Evolutionary conservation across 768 basidiomycete genomes (phyloP), one percentile per base, ranked within the genome.

Genomic region (Kwoniella dejecticola): DNA sequence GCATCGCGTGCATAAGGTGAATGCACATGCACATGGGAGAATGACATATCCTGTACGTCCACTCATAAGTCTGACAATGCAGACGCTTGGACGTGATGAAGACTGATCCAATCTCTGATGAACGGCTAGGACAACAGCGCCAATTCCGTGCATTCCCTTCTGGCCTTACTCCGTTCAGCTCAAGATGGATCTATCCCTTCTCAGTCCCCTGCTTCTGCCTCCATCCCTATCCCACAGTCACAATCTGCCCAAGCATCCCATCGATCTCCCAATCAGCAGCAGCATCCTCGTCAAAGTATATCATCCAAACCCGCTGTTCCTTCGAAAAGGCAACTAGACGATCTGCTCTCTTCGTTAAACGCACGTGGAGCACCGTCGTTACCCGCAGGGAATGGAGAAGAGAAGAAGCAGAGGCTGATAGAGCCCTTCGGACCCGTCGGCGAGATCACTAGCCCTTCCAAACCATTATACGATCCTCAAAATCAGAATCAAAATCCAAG

Each of bases 341-440:
- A 72, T 38, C 65, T 75, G 11, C 58, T 75, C 17, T 29, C 63
- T 13, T 71, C 70, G 13, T 62, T 75, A n/a, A 64, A 68, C 45
- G 40, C 57, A 13, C 33, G 33, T 36, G 44, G 52, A 40, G 63
- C 46, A 6, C 31, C 29, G 33, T 31, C 30, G 52, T 10, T 40
- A 24, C 46, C 19, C 24, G 8, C 41, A 19, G 41, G 27, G 42
- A 30, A 33, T 3, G 52, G 46, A n/a, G 30, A 38, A 3, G 26
- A 33, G 24, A 47, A 30, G n/a, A 24, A 41, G 21, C 2, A 29
- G 11, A 36, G 48, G 0, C 50, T 70, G 44, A 70, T 72, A 5
- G 60, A 69, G 41, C 68, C 71, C 3, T 72, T 72, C 38, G 71
- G 71, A 19, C 70, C 70, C 0, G 57, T 63, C 24, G 62, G 59